These are phyloP conservation scores for Aureobasidium sp. DNA, from an alignment of 2,329 filamentous ascomycete genomes.

Conservation along the genomic window DNA sequence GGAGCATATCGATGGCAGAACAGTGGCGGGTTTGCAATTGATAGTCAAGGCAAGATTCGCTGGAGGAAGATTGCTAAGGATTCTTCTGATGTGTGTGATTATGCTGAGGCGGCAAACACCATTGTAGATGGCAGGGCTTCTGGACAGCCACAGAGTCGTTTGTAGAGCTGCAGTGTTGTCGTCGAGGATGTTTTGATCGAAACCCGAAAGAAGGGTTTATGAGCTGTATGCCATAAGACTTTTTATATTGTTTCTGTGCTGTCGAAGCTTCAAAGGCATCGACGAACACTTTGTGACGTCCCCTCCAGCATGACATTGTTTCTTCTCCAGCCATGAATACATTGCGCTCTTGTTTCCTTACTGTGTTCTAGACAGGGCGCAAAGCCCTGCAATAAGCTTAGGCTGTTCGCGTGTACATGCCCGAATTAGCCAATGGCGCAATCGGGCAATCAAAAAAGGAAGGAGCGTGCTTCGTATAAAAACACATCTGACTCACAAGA, in stretches of 20 bases:
- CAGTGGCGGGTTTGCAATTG: slow-evolving; percentile 57
- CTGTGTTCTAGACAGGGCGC: neutral
- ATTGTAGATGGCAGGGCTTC: neutral
- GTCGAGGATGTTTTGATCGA: neutral
- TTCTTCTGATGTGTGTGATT: slow-evolving; percentile 50
- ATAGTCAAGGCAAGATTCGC: slow-evolving; percentile 44
- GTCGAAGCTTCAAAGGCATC: neutral
- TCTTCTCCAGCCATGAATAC: neutral
- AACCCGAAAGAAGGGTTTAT: neutral
- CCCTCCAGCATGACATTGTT: neutral
- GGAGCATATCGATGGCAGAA: slow-evolving; percentile 62
- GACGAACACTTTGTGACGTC: neutral
- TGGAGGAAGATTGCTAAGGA: slow-evolving; percentile 45
- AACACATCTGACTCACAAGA: slow-evolving; percentile 2
- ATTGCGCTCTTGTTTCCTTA: neutral
- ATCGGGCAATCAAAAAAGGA: neutral
- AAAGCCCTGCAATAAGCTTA: neutral
- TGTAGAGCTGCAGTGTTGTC: neutral
- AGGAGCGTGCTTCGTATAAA: neutral
- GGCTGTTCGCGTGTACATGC: neutral
- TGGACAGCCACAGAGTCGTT: neutral
- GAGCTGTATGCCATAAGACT: neutral
- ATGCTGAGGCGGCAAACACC: slow-evolving; percentile 40
- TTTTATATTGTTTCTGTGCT: too few species aligned
- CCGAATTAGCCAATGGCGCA: neutral